Percentiles rank a stretch among this genome's conserved stretches.
Conservation (phyloP, 768 basidiomycete species). For the Suillus placidus region DNA sequence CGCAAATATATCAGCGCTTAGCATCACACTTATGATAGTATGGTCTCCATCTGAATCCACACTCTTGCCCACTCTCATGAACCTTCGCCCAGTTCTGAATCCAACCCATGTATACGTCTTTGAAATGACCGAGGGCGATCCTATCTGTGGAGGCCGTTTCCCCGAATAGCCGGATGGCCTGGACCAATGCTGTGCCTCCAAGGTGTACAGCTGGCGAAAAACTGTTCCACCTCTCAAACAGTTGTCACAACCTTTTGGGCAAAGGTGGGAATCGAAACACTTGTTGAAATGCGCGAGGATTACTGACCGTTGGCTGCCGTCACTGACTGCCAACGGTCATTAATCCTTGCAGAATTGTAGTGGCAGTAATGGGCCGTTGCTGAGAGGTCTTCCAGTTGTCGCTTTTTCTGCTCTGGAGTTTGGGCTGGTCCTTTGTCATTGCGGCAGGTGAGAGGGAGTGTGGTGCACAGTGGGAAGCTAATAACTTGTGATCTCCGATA, state of each 20-base stretch:
- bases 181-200: conserved; percentile 44
- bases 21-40: conserved; percentile 56
- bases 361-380: conserved; percentile 78
- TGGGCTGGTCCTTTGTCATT: conserved; percentile 38
- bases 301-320: conserved; percentile 76
- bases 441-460: conserved; percentile 19
- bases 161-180: conserved; percentile 58
- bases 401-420: conserved; percentile 46
- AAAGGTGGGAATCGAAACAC: conserved; percentile 66
- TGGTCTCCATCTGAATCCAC: conserved; percentile 53
- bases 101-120: conserved; percentile 67
- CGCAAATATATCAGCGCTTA: conserved; percentile 50
- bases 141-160: conserved; percentile 47
- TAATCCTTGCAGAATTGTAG: too few relatives aligned
- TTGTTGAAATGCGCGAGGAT: conserved; percentile 92
- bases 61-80: conserved; percentile 49
- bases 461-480: too few relatives aligned
- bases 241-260: conserved; percentile 80
- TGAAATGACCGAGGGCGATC: conserved; percentile 62
- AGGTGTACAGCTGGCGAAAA: conserved; percentile 61
- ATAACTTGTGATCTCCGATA: too few relatives aligned
- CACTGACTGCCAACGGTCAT: too few relatives aligned
- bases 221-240: conserved; percentile 58
- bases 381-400: conserved; percentile 64
- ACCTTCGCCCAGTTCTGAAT: conserved; percentile 43